These are phyloP conservation scores for Hyphochytrium catenoides DNA, from an alignment of 352 stramenopile species.

Conservation along the genomic window DNA sequence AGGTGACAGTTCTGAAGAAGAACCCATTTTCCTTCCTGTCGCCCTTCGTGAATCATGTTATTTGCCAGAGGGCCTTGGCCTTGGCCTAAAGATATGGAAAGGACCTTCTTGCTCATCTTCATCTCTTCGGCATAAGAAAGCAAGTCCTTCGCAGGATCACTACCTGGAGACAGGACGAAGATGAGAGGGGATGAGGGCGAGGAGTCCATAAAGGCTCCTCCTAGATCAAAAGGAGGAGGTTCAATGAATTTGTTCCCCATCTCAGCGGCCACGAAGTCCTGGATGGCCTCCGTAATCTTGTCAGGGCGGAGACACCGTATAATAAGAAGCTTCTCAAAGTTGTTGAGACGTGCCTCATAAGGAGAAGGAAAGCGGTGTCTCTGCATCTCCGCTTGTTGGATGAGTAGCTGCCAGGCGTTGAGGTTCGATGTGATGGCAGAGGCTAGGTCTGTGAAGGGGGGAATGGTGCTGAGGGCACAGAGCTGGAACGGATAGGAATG, in stretches of 20 bases:
- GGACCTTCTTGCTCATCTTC: slow-evolving; percentile 65
- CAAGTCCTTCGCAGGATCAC: slow-evolving; percentile 74
- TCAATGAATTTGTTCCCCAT: slow-evolving; percentile 70
- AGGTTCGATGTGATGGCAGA: slow-evolving; percentile 17
- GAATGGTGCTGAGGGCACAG: slow-evolving; percentile 30
- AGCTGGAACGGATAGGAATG: too few relatives aligned
- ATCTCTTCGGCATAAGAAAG: slow-evolving; percentile 61
- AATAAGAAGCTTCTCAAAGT: slow-evolving; percentile 53
- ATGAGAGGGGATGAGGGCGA: slow-evolving; percentile 68
- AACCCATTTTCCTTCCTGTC: slow-evolving; percentile 74
- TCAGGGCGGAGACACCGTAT: slow-evolving; percentile 45
- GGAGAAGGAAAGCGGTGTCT: slow-evolving; percentile 32
- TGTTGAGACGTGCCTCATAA: slow-evolving; percentile 28
- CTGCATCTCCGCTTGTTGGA: slow-evolving; percentile 50
- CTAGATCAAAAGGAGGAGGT: slow-evolving; percentile 64
- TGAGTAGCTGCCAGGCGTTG: slow-evolving; percentile 28
- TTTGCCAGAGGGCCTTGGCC: slow-evolving; percentile 69
- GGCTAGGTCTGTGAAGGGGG: slow-evolving; percentile 28
- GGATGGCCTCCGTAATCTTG: slow-evolving; percentile 61
- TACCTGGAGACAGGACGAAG: slow-evolving; percentile 77
- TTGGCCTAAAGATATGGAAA: slow-evolving; percentile 76
- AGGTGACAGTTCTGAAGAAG: slow-evolving; percentile 84
- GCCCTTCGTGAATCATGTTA: slow-evolving; percentile 65
- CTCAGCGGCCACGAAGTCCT: slow-evolving; percentile 58
- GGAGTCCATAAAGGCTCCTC: slow-evolving; percentile 67